Percentiles rank a stretch among this genome's conserved stretches.
Conservation (phyloP, 129 eudicot genomes). For the Arctium minus region DNA sequence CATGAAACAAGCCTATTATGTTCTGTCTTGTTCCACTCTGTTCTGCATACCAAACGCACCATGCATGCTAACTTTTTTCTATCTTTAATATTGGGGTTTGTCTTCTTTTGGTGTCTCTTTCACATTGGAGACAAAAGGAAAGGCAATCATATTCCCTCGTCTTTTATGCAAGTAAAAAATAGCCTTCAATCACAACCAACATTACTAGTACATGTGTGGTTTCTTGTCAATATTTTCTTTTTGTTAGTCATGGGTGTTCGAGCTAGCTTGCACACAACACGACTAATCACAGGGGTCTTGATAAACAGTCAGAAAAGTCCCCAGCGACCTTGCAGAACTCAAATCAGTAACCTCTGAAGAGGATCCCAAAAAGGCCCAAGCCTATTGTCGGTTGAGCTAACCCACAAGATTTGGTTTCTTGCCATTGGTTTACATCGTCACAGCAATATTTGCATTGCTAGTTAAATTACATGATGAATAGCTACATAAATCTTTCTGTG, state of each 20-base stretch:
- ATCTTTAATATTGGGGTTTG: too few species aligned
- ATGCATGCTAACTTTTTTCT: too few species aligned
- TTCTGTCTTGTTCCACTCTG: too few species aligned
- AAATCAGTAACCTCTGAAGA: neutral
- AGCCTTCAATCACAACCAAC: neutral
- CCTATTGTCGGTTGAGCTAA: too few species aligned
- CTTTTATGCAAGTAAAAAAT: too few species aligned
- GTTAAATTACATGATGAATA: neutral
- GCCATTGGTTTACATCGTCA: neutral
- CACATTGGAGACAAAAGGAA: too few species aligned
- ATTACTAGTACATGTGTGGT: neutral
- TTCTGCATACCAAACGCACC: too few species aligned
- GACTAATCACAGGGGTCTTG: neutral
- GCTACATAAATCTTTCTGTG: neutral
- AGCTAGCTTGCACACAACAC: neutral
- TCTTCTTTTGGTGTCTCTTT: too few species aligned
- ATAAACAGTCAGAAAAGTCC: too few species aligned
- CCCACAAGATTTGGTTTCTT: neutral
- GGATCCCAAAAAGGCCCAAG: neutral
- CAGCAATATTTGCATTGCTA: neutral
- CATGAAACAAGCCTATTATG: too few species aligned
- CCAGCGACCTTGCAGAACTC: neutral
- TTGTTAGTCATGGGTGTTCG: neutral
- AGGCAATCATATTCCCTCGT: too few species aligned
- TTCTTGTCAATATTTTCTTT: too few species aligned